Conservation (phyloP, 2,329 filamentous ascomycete species). For the Diaporthe helianthi region DNA sequence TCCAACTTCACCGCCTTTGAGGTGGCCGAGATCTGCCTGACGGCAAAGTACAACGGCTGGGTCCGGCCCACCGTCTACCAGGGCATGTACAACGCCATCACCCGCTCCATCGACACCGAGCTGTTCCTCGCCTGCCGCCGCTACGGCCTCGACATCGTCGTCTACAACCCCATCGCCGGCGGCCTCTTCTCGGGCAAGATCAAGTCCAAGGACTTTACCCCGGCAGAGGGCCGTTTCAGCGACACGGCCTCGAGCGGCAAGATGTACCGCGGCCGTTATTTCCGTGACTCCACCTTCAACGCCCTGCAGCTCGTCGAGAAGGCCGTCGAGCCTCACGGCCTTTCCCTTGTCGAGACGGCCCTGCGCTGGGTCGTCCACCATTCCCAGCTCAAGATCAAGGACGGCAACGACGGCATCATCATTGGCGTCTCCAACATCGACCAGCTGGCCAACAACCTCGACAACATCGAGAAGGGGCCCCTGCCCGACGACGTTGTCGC, state of each 20-base stretch:
- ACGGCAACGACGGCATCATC: slow-evolving; percentile 65
- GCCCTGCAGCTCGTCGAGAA: slow-evolving; percentile 73
- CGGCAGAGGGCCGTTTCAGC: slow-evolving; percentile 74
- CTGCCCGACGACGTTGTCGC: slow-evolving; percentile 78
- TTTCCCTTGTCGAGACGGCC: slow-evolving; percentile 76
- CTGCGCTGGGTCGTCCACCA: slow-evolving; percentile 79
- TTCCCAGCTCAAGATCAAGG: slow-evolving; percentile 61
- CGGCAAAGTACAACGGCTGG: slow-evolving; percentile 81
- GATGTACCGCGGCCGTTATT: slow-evolving; percentile 73
- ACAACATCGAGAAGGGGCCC: slow-evolving; percentile 70
- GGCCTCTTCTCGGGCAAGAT: slow-evolving; percentile 83
- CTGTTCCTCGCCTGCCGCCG: slow-evolving; percentile 75
- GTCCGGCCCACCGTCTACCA: slow-evolving; percentile 79
- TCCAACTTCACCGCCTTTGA: slow-evolving; percentile 89
- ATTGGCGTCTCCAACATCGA: slow-evolving; percentile 64
- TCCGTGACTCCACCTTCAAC: slow-evolving; percentile 68
- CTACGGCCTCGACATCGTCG: slow-evolving; percentile 79
- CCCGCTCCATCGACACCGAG: slow-evolving; percentile 76
- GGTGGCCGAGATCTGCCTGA: slow-evolving; percentile 83
- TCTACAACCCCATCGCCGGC: slow-evolving; percentile 84
- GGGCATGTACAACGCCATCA: slow-evolving; percentile 87
- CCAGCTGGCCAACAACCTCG: slow-evolving; percentile 65
- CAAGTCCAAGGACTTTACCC: slow-evolving; percentile 68
- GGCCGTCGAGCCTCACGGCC: slow-evolving; percentile 69
- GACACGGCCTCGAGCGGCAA: slow-evolving; percentile 55